phyloP scores from a whole-genome alignment of 495 filamentous ascomycete species.

The Penicillium maclennaniae region DNA sequence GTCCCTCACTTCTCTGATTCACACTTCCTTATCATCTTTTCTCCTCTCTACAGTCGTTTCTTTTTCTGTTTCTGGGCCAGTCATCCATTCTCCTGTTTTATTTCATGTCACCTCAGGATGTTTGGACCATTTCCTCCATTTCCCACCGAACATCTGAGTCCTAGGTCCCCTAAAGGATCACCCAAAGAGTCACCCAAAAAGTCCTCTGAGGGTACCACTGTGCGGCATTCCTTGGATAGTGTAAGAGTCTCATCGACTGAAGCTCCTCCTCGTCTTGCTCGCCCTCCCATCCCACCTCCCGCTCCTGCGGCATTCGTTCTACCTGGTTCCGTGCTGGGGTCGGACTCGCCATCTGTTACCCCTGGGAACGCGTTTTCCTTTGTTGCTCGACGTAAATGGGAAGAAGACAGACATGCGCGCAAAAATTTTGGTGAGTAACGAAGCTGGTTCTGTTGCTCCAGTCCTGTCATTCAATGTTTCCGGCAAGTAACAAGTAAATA shows the following conservation, averaged over 20 bases:
- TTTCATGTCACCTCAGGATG: neutral
- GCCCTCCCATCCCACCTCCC: neutral
- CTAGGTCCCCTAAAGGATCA: neutral
- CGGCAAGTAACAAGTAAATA: neutral
- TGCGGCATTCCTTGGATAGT: neutral
- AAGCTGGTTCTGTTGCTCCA: neutral
- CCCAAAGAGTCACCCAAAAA: too few species aligned
- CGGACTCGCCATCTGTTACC: neutral
- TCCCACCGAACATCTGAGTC: neutral
- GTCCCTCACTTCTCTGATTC: neutral
- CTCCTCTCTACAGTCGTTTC: neutral
- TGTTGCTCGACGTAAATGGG: slow-evolving; percentile 11
- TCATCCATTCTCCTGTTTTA: neutral
- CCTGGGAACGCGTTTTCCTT: slow-evolving; percentile 31
- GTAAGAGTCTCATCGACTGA: neutral
- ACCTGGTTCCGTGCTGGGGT: neutral
- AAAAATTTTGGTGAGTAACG: neutral
- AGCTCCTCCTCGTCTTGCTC: neutral
- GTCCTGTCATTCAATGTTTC: neutral
- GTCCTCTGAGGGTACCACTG: neutral
- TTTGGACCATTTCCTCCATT: neutral
- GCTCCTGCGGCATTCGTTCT: neutral
- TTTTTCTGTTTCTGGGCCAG: neutral
- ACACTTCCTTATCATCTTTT: neutral
- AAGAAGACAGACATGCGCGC: slow-evolving; percentile 2